Evolutionary conservation across 257 asterid species (phyloP).

Genomic region (Hygrophila difformis): DNA sequence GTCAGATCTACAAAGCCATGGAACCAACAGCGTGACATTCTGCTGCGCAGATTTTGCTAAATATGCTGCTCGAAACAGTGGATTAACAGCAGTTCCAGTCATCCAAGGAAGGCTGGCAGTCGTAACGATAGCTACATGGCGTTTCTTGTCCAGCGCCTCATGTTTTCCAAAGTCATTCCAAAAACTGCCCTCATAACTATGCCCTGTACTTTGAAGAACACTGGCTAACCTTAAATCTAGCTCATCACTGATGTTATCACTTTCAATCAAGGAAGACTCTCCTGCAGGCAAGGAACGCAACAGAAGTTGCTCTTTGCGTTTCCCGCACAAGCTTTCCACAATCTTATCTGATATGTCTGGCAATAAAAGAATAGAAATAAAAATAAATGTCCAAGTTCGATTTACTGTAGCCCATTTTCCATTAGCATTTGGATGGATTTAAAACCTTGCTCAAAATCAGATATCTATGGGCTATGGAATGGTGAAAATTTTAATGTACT

Average conservation of each 20-base stretch:
- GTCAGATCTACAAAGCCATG: slow-evolving; percentile 95
- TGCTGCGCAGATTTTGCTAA: slow-evolving; percentile 76
- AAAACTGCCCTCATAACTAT: slow-evolving; percentile 79
- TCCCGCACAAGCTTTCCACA: slow-evolving; percentile 86
- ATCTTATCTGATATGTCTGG: slow-evolving; percentile 87
- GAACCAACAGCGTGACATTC: slow-evolving; percentile 89
- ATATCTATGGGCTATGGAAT: slow-evolving; percentile 6
- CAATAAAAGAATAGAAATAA: slow-evolving; percentile 15
- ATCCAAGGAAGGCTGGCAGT: slow-evolving; percentile 99
- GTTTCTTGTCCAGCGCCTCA: slow-evolving; percentile 43
- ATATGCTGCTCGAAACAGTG: slow-evolving; percentile 95
- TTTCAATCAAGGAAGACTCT: slow-evolving; percentile 58
- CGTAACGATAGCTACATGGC: slow-evolving; percentile 96
- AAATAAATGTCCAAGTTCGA: slow-evolving; percentile 15
- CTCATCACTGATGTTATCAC: slow-evolving; percentile 61
- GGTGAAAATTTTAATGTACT: slow-evolving; percentile 7
- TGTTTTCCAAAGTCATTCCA: slow-evolving; percentile 59
- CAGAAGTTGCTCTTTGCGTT: slow-evolving; percentile 63
- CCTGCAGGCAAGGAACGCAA: slow-evolving; percentile 55
- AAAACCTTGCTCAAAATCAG: neutral
- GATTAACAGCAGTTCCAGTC: slow-evolving; percentile 99
- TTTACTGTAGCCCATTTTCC: neutral
- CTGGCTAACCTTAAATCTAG: slow-evolving; percentile 84
- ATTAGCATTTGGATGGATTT: neutral
- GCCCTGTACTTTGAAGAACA: slow-evolving; percentile 94